Evolutionary conservation across 768 basidiomycete species (phyloP).

Genomic region (Amanita rimosa): DNA sequence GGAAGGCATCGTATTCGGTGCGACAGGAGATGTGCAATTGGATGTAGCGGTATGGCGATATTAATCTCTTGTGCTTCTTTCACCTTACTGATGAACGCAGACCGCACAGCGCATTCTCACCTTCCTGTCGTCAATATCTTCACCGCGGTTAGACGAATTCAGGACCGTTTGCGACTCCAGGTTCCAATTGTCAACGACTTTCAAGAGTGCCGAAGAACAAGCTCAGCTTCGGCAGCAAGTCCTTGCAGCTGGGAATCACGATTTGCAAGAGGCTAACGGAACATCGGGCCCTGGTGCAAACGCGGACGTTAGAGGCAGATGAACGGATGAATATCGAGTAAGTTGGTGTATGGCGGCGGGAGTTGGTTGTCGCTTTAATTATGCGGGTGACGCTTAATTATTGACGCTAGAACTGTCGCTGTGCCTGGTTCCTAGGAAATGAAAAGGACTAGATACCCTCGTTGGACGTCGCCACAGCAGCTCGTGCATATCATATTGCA

Average conservation of each 20-base stretch:
- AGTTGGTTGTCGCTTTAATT: not conserved
- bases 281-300: not conserved
- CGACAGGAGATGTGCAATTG: constrained; percentile 30
- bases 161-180: constrained; percentile 35
- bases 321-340: not conserved
- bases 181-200: constrained; percentile 56
- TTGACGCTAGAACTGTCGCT: no score
- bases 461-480: no score
- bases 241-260: constrained; percentile 2
- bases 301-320: not conserved
- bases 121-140: constrained; percentile 39
- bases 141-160: constrained; percentile 52
- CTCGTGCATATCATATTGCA: no score
- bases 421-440: no score
- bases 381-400: no score
- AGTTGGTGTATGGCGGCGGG: not conserved
- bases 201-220: constrained; percentile 47
- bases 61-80: not conserved
- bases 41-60: constrained; percentile 33
- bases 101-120: constrained; percentile 35
- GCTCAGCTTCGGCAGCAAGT: constrained; percentile 19
- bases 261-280: not conserved
- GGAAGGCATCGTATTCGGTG: constrained; percentile 43
- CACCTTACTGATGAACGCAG: constrained; percentile 20
- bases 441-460: no score